Base-by-base conservation (phyloP, 2,329 filamentous ascomycete genomes). In the Fusarium sp. region DNA sequence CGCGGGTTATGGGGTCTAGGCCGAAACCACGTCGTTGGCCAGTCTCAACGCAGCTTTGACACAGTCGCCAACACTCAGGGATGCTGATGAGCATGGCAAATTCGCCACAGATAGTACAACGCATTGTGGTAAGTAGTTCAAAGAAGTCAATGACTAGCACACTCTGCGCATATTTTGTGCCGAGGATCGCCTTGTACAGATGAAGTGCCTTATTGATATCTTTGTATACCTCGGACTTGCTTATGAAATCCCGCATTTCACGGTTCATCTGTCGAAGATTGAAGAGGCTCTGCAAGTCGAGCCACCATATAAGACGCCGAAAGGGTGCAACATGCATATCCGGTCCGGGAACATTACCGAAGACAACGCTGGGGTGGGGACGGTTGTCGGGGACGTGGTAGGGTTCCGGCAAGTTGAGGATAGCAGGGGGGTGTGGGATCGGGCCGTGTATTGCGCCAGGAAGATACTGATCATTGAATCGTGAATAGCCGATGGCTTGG, bases 211-310 rank as follows among this genome's bases (percentile, higher is more conserved):
- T 63, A 22, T 58, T 57, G 12, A 77, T 69, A 12, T 68, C 51
- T 15, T 62, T 72, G 66, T 82, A 82, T 62, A 81, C 50, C 22
- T 55, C 53, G 20, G 81, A 59, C 57, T 63, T 72, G 60, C 77
- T 67, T n/a, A 81, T 71, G 9, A 30, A 50, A 18, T 77, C 57
- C 66, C 78, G 78, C 20, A 68, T 71, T 54, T 66, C 44, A 42
- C 75, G 38, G 71, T 72, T 81, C 5, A 69, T 65, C 66, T 82
- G 80, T 47, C 81, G 76, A 24, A 83, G 74, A 1, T 64, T 69
- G 57, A 82, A 80, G 24, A 83, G 11, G 30, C 80, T 80, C n/a
- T 64, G 24, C 30, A 83, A 78, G 53, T 83, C 81, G 14, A 81
- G 60, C 50, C 18, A 17, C n/a, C 6, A 6, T 8, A 50, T 14